phyloP scores from a whole-genome alignment of 495 filamentous ascomycete genomes.

The Geopyxis carbonaria region DNA sequence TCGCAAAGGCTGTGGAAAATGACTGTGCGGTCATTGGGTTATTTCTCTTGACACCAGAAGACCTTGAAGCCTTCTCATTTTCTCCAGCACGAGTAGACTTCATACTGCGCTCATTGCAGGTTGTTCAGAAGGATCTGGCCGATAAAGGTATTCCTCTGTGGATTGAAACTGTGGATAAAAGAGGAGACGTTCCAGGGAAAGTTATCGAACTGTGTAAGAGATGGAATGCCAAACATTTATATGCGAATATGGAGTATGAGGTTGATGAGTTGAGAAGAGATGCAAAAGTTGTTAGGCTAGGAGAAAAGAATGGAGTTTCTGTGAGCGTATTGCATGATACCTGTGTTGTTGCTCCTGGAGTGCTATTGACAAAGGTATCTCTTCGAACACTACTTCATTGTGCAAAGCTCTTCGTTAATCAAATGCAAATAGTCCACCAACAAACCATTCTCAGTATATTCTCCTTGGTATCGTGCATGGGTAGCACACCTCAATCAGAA shows the following conservation, averaged over 20 bases:
- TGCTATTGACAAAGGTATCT: constrained; percentile 29
- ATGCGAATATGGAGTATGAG: constrained; percentile 60
- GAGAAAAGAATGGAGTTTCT: constrained; percentile 42
- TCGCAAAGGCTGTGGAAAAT: constrained; percentile 31
- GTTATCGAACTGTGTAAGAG: constrained; percentile 50
- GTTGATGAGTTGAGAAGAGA: constrained; percentile 64
- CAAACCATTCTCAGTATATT: constrained; percentile 71
- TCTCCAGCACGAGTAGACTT: constrained; percentile 65
- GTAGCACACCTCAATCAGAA: constrained; percentile 50
- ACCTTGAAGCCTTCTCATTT: constrained; percentile 65
- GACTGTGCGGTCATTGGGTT: constrained; percentile 50
- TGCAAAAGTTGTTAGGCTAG: constrained; percentile 41
- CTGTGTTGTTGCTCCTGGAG: constrained; percentile 61
- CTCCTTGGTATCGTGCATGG: constrained; percentile 69
- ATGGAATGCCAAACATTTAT: constrained; percentile 62
- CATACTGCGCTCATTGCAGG: constrained; percentile 47
- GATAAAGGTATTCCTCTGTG: constrained; percentile 64
- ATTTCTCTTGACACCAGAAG: constrained; percentile 72
- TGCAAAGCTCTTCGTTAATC: not conserved
- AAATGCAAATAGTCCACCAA: constrained; percentile 30
- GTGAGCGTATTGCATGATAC: constrained; percentile 59
- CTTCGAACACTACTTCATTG: not conserved
- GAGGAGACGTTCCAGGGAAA: constrained; percentile 43
- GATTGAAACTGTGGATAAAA: constrained; percentile 50
- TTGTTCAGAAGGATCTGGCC: constrained; percentile 46